A percentile compares a stretch with the other conserved stretches of the same genome.
Evolutionary conservation across 108 stramenopile species (phyloP).

Genomic region (Skeletonema grethae): DNA sequence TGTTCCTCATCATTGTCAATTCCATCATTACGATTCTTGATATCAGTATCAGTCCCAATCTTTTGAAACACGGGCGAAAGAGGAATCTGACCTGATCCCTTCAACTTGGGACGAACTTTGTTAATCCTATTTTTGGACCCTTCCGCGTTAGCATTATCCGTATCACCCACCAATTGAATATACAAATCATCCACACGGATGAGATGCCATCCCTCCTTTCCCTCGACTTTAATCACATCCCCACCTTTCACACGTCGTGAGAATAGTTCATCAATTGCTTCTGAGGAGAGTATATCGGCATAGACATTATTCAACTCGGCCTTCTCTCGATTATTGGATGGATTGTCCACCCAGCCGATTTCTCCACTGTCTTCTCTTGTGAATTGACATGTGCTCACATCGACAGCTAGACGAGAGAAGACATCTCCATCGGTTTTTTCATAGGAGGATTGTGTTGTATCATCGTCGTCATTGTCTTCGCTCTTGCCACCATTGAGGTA

Average conservation of each 20-base stretch:
- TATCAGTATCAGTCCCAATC: neutral
- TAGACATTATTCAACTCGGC: constrained; percentile 31
- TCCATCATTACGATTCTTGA: neutral
- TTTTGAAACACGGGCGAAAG: constrained; percentile 39
- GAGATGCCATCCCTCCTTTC: constrained; percentile 52
- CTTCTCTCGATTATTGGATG: constrained; percentile 4
- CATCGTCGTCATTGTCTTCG: neutral
- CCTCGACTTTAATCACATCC: constrained; percentile 67
- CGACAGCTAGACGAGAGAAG: constrained; percentile 66
- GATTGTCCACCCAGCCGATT: constrained; percentile 79
- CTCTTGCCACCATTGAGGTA: constrained; percentile 40
- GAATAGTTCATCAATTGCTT: constrained; percentile 61
- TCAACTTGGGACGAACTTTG: constrained; percentile 29
- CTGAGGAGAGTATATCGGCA: constrained; percentile 56
- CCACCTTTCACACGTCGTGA: constrained; percentile 77
- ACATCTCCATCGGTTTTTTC: constrained; percentile 46
- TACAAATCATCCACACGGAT: constrained; percentile 74
- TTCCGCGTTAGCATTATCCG: neutral
- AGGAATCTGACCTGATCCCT: constrained; percentile 31
- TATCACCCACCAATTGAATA: constrained; percentile 20
- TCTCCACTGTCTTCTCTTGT: constrained; percentile 67
- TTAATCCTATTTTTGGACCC: constrained; percentile 40
- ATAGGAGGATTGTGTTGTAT: constrained; percentile 21
- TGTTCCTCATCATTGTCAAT: constrained; percentile 29
- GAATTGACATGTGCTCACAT: constrained; percentile 66